phyloP scores from a whole-genome alignment of 2,329 filamentous ascomycete genomes.

The Fusarium palustre region DNA sequence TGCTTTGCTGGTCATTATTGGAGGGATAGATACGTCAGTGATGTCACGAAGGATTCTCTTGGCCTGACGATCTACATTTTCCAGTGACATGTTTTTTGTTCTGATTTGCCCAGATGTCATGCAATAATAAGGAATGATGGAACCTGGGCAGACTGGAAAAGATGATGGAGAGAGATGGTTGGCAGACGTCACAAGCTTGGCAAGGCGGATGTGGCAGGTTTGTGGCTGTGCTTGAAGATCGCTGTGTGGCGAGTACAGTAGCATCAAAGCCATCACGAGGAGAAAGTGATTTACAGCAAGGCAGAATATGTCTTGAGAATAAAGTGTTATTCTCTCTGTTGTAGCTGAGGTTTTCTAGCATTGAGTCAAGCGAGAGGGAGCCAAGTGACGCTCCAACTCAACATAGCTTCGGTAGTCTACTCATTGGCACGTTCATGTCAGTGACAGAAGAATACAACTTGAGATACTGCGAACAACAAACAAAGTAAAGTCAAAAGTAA shows the following conservation, averaged over 20 bases:
- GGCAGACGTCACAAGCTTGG: constrained; percentile 18
- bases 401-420: too few relatives aligned
- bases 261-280: not conserved
- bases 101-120: not conserved
- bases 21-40: not conserved
- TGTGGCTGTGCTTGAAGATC: constrained; percentile 3
- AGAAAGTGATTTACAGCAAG: not conserved
- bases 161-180: not conserved
- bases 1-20: too few relatives aligned
- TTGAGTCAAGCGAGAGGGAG: not conserved
- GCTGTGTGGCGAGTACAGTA: not conserved
- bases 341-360: not conserved
- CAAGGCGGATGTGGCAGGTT: not conserved
- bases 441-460: too few relatives aligned
- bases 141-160: not conserved
- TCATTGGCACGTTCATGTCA: too few relatives aligned
- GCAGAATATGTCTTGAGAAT: not conserved
- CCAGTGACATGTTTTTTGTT: too few relatives aligned
- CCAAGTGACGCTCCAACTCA: too few relatives aligned
- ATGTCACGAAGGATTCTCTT: not conserved
- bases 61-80: not conserved
- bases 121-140: not conserved
- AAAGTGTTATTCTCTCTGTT: not conserved
- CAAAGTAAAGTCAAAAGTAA: not conserved
- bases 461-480: too few relatives aligned